Base-by-base conservation (phyloP, 768 basidiomycete genomes). In the Crassisporium funariophilum region DNA sequence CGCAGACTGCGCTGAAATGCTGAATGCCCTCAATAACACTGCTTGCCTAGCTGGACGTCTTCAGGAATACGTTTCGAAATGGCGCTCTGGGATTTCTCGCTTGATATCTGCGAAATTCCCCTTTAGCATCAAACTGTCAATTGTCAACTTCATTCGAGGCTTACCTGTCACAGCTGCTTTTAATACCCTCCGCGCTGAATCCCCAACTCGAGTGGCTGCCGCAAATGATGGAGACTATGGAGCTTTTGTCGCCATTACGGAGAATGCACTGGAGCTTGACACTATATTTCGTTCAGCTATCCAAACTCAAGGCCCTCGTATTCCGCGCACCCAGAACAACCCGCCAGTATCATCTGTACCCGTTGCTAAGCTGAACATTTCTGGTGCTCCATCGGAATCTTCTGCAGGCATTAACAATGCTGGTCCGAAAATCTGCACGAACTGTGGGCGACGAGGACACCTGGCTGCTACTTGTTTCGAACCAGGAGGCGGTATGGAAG, bases 401-500 rank as follows among this genome's bases (percentile, higher is more conserved):
- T n/a, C n/a, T n/a, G n/a, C n/a, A n/a, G n/a, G n/a, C n/a, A n/a
- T n/a, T n/a, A n/a, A n/a, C n/a, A n/a, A n/a, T n/a, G n/a, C n/a
- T n/a, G n/a, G n/a, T n/a, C 27, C 27, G 13, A 29, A 29, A 13
- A 29, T 13, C 27, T 29, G 27, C 13, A 29, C 7, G 8, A 29
- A 29, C 13, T 29, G 41, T 19, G 21, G 13, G 2, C 4, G 7
- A n/a, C 12, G 12, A 13, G 41, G 41, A 5, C 41, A 43, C n/a
- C n/a, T 27, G 16, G 29, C n/a, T 3, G 15, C 17, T 20, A 43
- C 41, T 4, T 43, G 41, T 23, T 43, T 43, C 29, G 21, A 43
- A 29, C 19, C 25, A 12, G 41, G 41, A 2, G 41, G 41, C 19
- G 41, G 41, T 10, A 9, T 43, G 25, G 41, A 29, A 33, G 41